These are phyloP conservation scores for Cymbopogon citratus DNA, from an alignment of 176 grass and related monocot species.

Conservation along the genomic window DNA sequence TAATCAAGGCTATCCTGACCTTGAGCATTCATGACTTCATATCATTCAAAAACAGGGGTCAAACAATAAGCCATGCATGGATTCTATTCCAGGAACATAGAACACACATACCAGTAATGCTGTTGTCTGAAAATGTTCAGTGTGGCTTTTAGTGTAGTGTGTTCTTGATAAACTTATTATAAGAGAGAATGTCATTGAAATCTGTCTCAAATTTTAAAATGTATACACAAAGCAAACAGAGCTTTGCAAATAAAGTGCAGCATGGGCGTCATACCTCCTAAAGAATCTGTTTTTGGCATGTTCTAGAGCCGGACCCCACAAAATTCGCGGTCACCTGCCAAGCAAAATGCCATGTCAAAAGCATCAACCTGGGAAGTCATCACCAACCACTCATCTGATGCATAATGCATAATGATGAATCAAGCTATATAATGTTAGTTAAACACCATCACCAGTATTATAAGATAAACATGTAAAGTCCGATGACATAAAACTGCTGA, in stretches of 20 bases:
- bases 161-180: not conserved
- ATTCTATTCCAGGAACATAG: not conserved
- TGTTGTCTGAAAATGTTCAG: not conserved
- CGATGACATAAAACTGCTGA: not conserved
- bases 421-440: slow-evolving; percentile 12
- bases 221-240: slow-evolving; percentile 11
- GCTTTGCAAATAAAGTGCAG: not conserved
- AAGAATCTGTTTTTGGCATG: slow-evolving; percentile 17
- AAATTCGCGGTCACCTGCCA: slow-evolving; percentile 19
- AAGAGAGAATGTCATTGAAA: slow-evolving; percentile 4
- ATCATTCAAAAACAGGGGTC: not conserved
- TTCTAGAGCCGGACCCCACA: slow-evolving; percentile 23
- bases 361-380: slow-evolving; percentile 3
- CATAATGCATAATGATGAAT: slow-evolving; percentile 18
- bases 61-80: not conserved
- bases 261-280: not conserved
- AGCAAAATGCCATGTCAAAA: slow-evolving; percentile 33
- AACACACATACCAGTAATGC: not conserved
- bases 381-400: slow-evolving; percentile 29
- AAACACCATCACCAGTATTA: slow-evolving; percentile 23
- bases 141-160: not conserved
- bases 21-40: not conserved
- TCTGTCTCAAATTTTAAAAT: not conserved
- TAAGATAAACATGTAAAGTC: slow-evolving; percentile 16
- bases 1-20: not conserved